These are phyloP conservation scores for Quercus cerris DNA, from an alignment of 306 rosid genomes.

Conservation along the genomic window DNA sequence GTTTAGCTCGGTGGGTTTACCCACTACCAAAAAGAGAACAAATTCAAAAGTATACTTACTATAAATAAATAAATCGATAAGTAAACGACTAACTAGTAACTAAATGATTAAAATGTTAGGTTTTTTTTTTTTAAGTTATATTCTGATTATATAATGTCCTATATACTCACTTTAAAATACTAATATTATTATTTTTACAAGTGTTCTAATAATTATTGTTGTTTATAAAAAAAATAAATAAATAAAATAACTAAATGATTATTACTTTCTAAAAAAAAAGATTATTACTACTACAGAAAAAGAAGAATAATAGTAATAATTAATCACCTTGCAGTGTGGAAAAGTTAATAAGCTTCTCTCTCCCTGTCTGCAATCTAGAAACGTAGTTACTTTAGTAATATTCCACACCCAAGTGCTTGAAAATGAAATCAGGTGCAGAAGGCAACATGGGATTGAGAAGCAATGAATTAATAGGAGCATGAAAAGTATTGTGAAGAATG, in stretches of 20 bases:
- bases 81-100: background rate
- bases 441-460: background rate
- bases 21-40: background rate
- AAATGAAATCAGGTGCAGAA: background rate
- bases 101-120: background rate
- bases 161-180: no score
- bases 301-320: background rate
- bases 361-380: background rate
- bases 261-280: no score
- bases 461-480: background rate
- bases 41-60: background rate
- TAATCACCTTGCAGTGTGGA: background rate
- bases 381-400: background rate
- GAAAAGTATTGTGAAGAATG: slow-evolving; percentile 9
- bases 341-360: background rate
- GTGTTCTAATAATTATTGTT: no score
- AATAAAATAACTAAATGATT: background rate
- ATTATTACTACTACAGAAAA: background rate
- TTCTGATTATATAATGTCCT: no score
- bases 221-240: no score
- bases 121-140: no score
- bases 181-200: no score
- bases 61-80: background rate
- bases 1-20: background rate
- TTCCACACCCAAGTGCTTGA: background rate